phyloP scores from a whole-genome alignment of 768 basidiomycete genomes.

The Strobilomyces echinocephalus region DNA sequence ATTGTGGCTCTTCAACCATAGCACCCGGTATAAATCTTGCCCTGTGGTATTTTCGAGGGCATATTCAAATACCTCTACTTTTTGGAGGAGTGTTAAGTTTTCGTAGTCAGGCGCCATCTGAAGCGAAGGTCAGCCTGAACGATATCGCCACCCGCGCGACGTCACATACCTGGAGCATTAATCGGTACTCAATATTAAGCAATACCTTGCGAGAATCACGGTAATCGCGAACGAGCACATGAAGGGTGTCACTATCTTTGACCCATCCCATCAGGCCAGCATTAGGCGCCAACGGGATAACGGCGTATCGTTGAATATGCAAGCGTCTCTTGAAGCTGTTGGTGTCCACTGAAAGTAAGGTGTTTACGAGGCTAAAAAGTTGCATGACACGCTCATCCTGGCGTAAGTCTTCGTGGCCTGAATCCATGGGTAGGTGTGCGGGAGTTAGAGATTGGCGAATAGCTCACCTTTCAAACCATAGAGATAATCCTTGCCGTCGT shows the following conservation, averaged over 20 bases:
- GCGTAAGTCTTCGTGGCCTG: slow-evolving; percentile 96
- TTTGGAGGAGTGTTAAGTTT: slow-evolving; percentile 87
- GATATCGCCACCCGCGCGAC: slow-evolving; percentile 50
- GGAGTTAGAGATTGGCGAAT: too few relatives aligned
- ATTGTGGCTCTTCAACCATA: slow-evolving; percentile 93
- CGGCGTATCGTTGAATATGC: slow-evolving; percentile 88
- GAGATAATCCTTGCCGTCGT: slow-evolving; percentile 90
- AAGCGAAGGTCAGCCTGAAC: slow-evolving; percentile 1
- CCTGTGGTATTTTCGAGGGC: slow-evolving; percentile 98
- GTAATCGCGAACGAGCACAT: slow-evolving; percentile 93
- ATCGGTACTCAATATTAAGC: slow-evolving; percentile 95
- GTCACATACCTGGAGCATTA: slow-evolving; percentile 90
- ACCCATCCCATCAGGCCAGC: slow-evolving; percentile 96
- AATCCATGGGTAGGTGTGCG: slow-evolving; percentile 1
- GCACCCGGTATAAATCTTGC: slow-evolving; percentile 92
- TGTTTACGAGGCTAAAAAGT: slow-evolving; percentile 95
- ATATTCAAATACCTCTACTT: slow-evolving; percentile 99
- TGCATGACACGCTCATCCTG: slow-evolving; percentile 99
- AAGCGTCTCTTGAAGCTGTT: slow-evolving; percentile 94
- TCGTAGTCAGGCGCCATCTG: slow-evolving; percentile 99
- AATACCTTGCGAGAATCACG: slow-evolving; percentile 95
- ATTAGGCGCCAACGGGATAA: slow-evolving; percentile 93
- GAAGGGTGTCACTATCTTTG: slow-evolving; percentile 90
- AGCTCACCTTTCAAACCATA: slow-evolving; percentile 79
- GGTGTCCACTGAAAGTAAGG: slow-evolving; percentile 85